Percentiles rank a stretch among this genome's conserved stretches.
Conservation (phyloP, 371 early-diverging fungal species). For the Lichtheimia ornata region DNA sequence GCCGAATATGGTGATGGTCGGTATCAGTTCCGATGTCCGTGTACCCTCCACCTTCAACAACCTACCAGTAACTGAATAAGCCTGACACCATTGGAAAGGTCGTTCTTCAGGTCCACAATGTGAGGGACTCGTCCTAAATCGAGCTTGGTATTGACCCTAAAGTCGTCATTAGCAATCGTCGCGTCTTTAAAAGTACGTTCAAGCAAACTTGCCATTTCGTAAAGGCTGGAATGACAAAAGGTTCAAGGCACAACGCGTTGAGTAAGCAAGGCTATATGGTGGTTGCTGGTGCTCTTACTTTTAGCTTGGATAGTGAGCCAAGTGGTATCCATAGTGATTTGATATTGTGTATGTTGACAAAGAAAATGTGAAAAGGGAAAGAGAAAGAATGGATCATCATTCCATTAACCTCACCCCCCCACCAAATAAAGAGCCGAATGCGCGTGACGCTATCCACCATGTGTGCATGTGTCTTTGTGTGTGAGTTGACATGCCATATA, state of each 20-base stretch:
- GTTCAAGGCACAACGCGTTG: not conserved
- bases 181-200: not conserved
- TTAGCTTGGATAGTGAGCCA: constrained; percentile 91
- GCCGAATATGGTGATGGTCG: constrained; percentile 7
- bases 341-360: not conserved
- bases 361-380: not conserved
- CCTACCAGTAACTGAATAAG: constrained; percentile 83
- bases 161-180: constrained; percentile 10
- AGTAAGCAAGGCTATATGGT: not conserved
- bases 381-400: constrained; percentile 1
- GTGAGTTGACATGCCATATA: no score
- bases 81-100: constrained; percentile 83
- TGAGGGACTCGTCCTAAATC: constrained; percentile 58
- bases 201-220: constrained; percentile 71
- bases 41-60: constrained; percentile 5
- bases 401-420: not conserved
- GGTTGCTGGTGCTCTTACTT: constrained; percentile 54
- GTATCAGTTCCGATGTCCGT: not conserved
- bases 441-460: no score
- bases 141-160: constrained; percentile 94
- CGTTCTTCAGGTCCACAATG: constrained; percentile 68
- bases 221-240: constrained; percentile 47
- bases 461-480: no score
- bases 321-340: constrained; percentile 64
- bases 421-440: not conserved